Conservation (phyloP, 257 asterid species). For the Solanum gracilifrons region DNA sequence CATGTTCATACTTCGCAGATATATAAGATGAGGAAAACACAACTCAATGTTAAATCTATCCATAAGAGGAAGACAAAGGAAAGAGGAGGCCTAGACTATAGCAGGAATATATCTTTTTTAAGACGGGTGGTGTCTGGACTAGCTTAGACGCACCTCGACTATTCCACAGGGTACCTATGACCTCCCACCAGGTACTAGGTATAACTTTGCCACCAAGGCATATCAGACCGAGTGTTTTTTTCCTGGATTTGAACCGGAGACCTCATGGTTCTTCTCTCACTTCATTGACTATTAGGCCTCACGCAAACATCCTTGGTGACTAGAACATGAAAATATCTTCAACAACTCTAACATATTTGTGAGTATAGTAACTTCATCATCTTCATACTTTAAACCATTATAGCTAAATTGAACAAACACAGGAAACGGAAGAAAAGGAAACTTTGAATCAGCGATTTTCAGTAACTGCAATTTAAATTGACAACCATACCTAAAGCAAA, state of each 20-base stretch:
- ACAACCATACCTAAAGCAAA: slow-evolving; percentile 68
- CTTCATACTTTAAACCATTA: not conserved
- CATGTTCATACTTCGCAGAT: not conserved
- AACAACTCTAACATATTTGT: not conserved
- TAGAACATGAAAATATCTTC: not conserved
- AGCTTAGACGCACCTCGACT: not conserved
- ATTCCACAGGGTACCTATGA: not conserved
- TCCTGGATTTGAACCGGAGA: not conserved
- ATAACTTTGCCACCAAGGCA: not conserved
- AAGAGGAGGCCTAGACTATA: not conserved
- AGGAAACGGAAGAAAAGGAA: not conserved
- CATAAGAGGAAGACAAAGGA: not conserved
- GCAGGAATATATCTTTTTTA: not conserved
- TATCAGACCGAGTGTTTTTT: not conserved
- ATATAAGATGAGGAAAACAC: not conserved
- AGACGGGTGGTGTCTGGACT: not conserved
- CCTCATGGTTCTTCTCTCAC: not conserved
- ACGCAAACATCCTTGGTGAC: not conserved
- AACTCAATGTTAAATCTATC: not conserved
- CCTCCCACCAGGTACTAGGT: not conserved
- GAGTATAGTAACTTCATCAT: not conserved
- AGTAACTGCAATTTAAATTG: not conserved
- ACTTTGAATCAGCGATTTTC: not conserved
- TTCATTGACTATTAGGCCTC: not conserved
- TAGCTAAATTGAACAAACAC: not conserved